phyloP scores from a whole-genome alignment of 176 grass and related monocot genomes.

The Lolium rigidum region DNA sequence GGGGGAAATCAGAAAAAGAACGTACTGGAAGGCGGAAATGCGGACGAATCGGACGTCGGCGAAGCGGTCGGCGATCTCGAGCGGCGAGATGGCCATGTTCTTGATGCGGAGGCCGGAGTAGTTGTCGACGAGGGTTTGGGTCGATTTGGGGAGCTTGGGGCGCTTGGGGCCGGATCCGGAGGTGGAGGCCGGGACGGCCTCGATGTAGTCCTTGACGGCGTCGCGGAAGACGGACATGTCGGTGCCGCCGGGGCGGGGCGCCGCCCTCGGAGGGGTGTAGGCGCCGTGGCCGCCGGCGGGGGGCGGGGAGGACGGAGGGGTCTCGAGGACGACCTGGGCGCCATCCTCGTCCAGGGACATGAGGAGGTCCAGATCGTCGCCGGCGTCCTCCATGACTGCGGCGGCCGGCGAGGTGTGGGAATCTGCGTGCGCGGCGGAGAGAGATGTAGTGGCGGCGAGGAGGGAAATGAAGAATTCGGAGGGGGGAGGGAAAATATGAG shows the following conservation, averaged over 20 bases:
- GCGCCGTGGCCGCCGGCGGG: conserved; percentile 23
- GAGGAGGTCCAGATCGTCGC: conserved; percentile 85
- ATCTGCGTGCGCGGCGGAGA: neutral
- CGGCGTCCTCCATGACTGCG: conserved; percentile 52
- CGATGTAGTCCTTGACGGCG: conserved; percentile 87
- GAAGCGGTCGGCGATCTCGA: conserved; percentile 75
- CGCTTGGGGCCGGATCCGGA: conserved; percentile 1
- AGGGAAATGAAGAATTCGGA: conserved; percentile 41
- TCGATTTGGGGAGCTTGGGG: conserved; percentile 40
- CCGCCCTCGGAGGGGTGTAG: conserved; percentile 42
- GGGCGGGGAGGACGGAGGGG: conserved; percentile 70
- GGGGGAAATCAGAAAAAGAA: neutral
- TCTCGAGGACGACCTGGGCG: conserved; percentile 65
- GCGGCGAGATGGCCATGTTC: conserved; percentile 49
- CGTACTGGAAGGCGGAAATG: conserved; percentile 71
- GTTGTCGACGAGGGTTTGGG: conserved; percentile 46
- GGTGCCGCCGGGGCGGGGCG: conserved; percentile 39
- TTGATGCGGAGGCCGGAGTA: conserved; percentile 61
- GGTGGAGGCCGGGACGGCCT: conserved; percentile 32
- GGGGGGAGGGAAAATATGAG: neutral
- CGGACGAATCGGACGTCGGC: conserved; percentile 89
- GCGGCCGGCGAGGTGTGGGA: neutral
- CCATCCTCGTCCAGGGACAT: conserved; percentile 72
- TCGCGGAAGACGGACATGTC: conserved; percentile 95
- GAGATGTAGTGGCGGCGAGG: neutral